Conservation (phyloP, 139 green algal genomes). For the Chlorella ohadii region DNA sequence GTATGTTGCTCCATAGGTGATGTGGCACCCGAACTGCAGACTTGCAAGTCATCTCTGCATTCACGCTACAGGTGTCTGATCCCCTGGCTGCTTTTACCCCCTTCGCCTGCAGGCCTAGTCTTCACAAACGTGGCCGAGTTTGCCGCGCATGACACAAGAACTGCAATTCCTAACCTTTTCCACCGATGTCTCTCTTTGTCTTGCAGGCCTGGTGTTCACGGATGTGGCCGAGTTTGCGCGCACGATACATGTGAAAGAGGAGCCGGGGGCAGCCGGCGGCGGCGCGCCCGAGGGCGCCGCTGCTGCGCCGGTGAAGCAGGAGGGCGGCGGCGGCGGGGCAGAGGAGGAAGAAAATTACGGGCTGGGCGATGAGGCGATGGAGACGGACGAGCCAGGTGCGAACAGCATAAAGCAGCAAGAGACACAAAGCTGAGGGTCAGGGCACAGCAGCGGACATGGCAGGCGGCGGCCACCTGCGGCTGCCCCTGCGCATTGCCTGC, state of each 20-base stretch:
- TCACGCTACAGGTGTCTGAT: too few species aligned
- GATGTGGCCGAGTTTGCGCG: slow-evolving; percentile 86
- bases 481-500: too few species aligned
- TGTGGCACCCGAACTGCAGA: too few species aligned
- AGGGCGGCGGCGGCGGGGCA: slow-evolving; percentile 16
- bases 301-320: neutral
- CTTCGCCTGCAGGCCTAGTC: neutral
- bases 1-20: too few species aligned
- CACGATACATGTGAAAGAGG: slow-evolving; percentile 66
- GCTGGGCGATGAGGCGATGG: slow-evolving; percentile 27
- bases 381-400: slow-evolving; percentile 24
- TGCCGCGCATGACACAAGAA: neutral
- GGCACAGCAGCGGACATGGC: too few species aligned
- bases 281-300: neutral
- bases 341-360: slow-evolving; percentile 22
- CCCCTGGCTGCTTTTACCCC: too few species aligned
- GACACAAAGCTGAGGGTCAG: too few species aligned
- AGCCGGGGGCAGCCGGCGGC: slow-evolving; percentile 34
- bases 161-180: too few species aligned
- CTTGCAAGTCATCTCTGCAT: too few species aligned
- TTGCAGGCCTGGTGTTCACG: slow-evolving; percentile 72
- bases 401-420: too few species aligned
- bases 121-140: neutral
- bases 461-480: too few species aligned
- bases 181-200: too few species aligned